A percentile compares a stretch with the other conserved stretches of the same genome.
These are phyloP conservation scores for Chalciporus sp. DNA, from an alignment of 1,284 basidiomycete genomes.

Conservation along the genomic window DNA sequence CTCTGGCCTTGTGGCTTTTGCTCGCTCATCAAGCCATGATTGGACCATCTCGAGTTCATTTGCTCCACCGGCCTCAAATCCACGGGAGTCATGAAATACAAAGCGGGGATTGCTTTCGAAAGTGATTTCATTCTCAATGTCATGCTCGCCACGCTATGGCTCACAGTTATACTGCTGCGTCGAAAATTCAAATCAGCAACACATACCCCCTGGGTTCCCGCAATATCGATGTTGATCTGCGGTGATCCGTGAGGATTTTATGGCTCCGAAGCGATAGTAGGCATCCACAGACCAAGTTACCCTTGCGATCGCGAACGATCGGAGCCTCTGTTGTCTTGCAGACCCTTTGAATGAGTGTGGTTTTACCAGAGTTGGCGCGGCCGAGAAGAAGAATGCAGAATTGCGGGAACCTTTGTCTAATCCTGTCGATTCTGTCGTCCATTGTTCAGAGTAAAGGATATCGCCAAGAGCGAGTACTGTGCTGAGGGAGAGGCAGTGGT, in stretches of 20 bases:
- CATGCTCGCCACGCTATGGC: constrained; percentile 31
- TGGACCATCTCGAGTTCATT: constrained; percentile 22
- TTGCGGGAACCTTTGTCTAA: neutral
- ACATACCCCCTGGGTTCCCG: no score
- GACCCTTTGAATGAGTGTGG: constrained; percentile 15
- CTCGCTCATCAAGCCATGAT: constrained; percentile 20
- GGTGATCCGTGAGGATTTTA: no score
- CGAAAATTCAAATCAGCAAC: neutral
- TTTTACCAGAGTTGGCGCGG: constrained; percentile 15
- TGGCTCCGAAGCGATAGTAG: neutral
- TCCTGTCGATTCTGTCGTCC: neutral
- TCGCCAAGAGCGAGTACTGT: no score
- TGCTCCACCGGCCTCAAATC: constrained; percentile 28
- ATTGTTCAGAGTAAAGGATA: neutral
- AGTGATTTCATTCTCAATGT: constrained; percentile 35
- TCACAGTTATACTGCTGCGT: neutral
- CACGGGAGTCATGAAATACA: constrained; percentile 35
- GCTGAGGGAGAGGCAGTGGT: no score
- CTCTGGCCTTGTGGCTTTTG: neutral
- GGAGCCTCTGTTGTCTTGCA: constrained; percentile 15
- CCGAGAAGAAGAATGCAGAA: neutral
- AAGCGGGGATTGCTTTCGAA: constrained; percentile 24
- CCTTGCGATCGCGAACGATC: constrained; percentile 1
- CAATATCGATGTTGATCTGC: no score
- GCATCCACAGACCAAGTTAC: neutral